Evolutionary conservation across 1,284 basidiomycete genomes (phyloP).

Genomic region (Microbotryomycetes sp.): DNA sequence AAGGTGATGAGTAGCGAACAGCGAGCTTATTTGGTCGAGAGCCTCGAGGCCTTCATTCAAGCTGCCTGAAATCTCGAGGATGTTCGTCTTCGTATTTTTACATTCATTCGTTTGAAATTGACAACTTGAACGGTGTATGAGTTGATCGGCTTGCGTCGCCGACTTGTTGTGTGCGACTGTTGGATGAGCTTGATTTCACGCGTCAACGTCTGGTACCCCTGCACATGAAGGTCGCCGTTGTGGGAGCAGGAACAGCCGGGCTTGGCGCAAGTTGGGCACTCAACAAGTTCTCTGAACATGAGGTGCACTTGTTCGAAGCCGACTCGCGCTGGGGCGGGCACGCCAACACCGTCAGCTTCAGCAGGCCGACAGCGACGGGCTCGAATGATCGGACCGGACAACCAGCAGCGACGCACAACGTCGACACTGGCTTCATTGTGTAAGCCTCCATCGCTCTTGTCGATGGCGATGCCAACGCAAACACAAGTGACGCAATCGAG

Average conservation of each 20-base stretch:
- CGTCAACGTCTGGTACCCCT: background rate
- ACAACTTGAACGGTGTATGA: no score
- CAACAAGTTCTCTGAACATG: constrained; percentile 70
- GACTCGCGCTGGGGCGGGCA: constrained; percentile 66
- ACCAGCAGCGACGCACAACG: constrained; percentile 4
- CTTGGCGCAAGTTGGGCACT: constrained; percentile 72
- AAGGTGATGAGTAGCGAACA: background rate
- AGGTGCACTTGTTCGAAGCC: constrained; percentile 72
- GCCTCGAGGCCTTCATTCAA: background rate
- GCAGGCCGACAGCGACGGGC: constrained; percentile 8
- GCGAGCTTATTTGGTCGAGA: background rate
- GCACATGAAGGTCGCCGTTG: constrained; percentile 58
- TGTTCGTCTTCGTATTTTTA: no score
- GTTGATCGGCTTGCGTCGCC: no score
- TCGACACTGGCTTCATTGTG: constrained; percentile 32
- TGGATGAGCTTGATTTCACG: no score
- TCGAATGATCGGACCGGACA: background rate
- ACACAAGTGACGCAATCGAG: background rate
- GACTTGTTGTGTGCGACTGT: no score
- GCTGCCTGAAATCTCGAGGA: no score
- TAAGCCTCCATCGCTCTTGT: constrained; percentile 40
- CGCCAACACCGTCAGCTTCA: constrained; percentile 65
- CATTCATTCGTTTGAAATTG: no score
- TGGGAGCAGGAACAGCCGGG: constrained; percentile 72
- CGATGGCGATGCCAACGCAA: constrained; percentile 60